Evolutionary conservation across 228 moss, liverwort and hornwort genomes (phyloP).

Genomic region (Sphagnum magellanicum): DNA sequence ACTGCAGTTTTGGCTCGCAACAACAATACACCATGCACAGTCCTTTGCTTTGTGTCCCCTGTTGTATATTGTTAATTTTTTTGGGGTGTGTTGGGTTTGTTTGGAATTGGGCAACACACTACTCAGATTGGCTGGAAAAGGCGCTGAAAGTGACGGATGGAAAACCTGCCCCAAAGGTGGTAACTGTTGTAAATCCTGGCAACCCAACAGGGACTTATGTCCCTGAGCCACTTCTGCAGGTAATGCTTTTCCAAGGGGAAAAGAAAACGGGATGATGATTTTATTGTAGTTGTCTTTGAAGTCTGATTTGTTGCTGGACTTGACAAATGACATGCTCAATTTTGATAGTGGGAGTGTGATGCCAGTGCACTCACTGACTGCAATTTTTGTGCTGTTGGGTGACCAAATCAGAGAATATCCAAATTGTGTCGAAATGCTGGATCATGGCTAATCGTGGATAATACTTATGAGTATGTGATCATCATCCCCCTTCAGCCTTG

Average conservation of each 20-base stretch:
- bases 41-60: neutral
- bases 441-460: constrained; percentile 94
- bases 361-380: too few relatives aligned
- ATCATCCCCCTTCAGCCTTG: neutral
- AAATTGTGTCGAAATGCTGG: constrained; percentile 78
- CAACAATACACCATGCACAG: too few relatives aligned
- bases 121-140: constrained; percentile 93
- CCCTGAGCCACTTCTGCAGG: constrained; percentile 83
- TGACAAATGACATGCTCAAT: too few relatives aligned
- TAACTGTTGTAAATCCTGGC: constrained; percentile 93
- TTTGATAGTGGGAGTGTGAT: too few relatives aligned
- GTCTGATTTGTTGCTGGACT: neutral
- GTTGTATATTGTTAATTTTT: neutral
- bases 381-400: neutral
- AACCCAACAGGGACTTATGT: constrained; percentile 97
- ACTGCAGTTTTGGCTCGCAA: too few relatives aligned
- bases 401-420: constrained; percentile 63
- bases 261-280: neutral
- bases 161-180: constrained; percentile 66
- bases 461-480: constrained; percentile 86
- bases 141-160: constrained; percentile 43
- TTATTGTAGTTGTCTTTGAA: constrained; percentile 4
- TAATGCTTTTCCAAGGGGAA: constrained; percentile 12
- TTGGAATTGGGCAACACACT: neutral
- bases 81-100: too few relatives aligned